These are phyloP conservation scores for Castanea mollissima DNA, from an alignment of 306 rosid species.

Conservation along the genomic window DNA sequence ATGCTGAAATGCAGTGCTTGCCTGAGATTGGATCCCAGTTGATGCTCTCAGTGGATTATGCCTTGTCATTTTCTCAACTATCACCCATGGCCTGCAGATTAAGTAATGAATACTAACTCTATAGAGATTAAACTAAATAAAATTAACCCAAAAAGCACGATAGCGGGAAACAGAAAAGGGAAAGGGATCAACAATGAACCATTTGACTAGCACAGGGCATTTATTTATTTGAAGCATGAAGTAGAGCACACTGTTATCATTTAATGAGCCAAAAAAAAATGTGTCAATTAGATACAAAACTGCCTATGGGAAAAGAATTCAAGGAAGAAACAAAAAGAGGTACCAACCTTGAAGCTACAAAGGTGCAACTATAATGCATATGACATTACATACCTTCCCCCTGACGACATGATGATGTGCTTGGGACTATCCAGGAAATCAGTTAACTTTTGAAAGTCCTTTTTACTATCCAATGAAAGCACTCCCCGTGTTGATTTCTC, in stretches of 20 bases:
- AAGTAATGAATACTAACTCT: slow-evolving; percentile 11
- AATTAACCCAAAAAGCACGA: not conserved
- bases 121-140: slow-evolving; percentile 3
- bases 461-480: slow-evolving; percentile 44
- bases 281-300: not conserved
- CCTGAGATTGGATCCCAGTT: slow-evolving; percentile 50
- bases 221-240: not conserved
- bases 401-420: slow-evolving; percentile 51
- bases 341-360: not conserved
- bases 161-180: not conserved
- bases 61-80: slow-evolving; percentile 39
- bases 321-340: not conserved
- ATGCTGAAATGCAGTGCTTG: slow-evolving; percentile 18
- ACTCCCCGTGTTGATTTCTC: slow-evolving; percentile 50
- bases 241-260: not conserved
- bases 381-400: slow-evolving; percentile 55
- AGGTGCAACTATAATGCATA: not conserved
- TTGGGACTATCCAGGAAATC: slow-evolving; percentile 55
- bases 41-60: slow-evolving; percentile 34
- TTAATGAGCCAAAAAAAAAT: not conserved
- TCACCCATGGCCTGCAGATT: slow-evolving; percentile 77
- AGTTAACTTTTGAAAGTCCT: slow-evolving; percentile 32
- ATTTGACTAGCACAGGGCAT: not conserved
- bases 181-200: not conserved
- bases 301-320: not conserved